Evolutionary conservation across 495 filamentous ascomycete species (phyloP).

Genomic region (Penicillium pancosmium): DNA sequence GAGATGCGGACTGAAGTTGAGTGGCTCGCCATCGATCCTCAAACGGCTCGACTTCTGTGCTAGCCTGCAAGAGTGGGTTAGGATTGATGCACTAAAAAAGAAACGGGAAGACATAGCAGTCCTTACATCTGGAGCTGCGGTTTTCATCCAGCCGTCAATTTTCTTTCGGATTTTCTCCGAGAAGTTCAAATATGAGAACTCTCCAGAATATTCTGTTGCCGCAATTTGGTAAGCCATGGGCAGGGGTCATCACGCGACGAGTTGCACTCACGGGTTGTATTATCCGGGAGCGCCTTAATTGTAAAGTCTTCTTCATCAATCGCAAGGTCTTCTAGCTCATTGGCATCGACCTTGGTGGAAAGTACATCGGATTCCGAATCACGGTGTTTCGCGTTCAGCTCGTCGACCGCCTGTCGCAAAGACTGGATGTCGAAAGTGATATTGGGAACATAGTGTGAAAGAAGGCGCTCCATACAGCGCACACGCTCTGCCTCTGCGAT

Average conservation of each 20-base stretch:
- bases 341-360: slow-evolving; percentile 37
- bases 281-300: slow-evolving; percentile 50
- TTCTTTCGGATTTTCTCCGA: slow-evolving; percentile 53
- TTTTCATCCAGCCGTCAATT: slow-evolving; percentile 54
- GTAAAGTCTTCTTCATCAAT: slow-evolving; percentile 51
- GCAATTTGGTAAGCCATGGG: neutral
- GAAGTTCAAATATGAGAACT: slow-evolving; percentile 56
- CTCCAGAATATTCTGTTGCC: slow-evolving; percentile 52
- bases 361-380: slow-evolving; percentile 39
- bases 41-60: slow-evolving; percentile 45
- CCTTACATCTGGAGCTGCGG: slow-evolving; percentile 44
- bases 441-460: slow-evolving; percentile 47
- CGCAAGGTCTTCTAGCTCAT: slow-evolving; percentile 47
- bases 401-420: slow-evolving; percentile 43
- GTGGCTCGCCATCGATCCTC: slow-evolving; percentile 53
- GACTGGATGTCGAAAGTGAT: slow-evolving; percentile 48
- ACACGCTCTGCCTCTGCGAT: slow-evolving; percentile 47
- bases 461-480: slow-evolving; percentile 47
- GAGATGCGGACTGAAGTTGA: slow-evolving; percentile 50
- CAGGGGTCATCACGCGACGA: no score
- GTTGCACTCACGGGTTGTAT: slow-evolving; percentile 45
- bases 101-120: neutral
- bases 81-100: neutral
- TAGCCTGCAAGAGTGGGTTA: slow-evolving; percentile 31
- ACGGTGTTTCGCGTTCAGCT: slow-evolving; percentile 41